Base-by-base conservation (phyloP, 345 rosid genomes). In the Corchorus olitorius region DNA sequence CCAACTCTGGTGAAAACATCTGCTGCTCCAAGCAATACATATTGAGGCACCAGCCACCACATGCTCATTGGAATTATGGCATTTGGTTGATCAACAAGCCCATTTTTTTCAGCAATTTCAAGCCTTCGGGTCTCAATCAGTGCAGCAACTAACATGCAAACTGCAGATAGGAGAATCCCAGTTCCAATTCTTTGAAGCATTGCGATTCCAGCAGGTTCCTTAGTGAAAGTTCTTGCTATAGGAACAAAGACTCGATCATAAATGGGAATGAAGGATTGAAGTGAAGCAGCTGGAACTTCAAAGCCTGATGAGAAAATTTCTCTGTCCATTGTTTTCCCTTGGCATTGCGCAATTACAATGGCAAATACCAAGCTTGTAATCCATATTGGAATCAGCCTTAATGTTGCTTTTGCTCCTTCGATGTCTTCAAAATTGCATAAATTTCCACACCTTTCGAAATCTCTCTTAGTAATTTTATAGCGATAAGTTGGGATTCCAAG, bases 271-370 rank as follows among this genome's bases (percentile, higher is more conserved):
- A 90, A 88, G 70, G 80, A 83, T 75, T 86, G 88, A 59, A 90
- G 92, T 63, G 94, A 68, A 19, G 94, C 91, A 6, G 92, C 86
- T 0, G 92, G 89, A 45, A 90, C 75, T 43, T 79, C n/a, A 27
- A 90, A 65, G 17, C 77, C 80, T 43, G 70, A 2, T 64, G 84
- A 52, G 59, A 69, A 49, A 39, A 90, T 69, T 76, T 84, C 59
- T 78, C 90, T 86, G 79, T 88, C 88, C 89, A 88, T 70, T 0
- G 92, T 87, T 48, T 79, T 84, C 59, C 92, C 94, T 82, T 88
- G 90, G 8, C 85, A 73, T n/a, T 90, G 94, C 27, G 88, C 88
- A 62, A 37, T 80, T 59, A 85, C 88, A 70, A 88, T 67, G 22
- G 88, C 90, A 80, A 81, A 90, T 0, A 83, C 74, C 78, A 90